Base-by-base conservation (phyloP, 1,139 yeast species). In the Zygotorulaspora mrakii region DNA sequence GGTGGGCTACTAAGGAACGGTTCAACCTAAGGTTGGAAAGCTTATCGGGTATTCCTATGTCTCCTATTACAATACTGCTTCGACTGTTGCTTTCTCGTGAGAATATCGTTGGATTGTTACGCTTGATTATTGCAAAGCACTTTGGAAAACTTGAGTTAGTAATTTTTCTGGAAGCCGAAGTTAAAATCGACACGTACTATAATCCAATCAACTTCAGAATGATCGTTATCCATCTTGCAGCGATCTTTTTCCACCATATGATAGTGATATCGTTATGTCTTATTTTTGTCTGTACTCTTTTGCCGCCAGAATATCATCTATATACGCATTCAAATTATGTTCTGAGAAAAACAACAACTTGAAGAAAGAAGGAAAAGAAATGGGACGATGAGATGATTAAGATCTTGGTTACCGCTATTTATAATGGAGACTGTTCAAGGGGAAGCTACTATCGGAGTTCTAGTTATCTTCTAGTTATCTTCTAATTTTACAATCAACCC, bases 401-500 rank as follows among this genome's bases (percentile, higher is more conserved):
- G n/a, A n/a, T n/a, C n/a, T n/a, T n/a, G n/a, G n/a, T n/a, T n/a
- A n/a, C n/a, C n/a, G n/a, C n/a, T n/a, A n/a, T n/a, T n/a, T n/a
- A n/a, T n/a, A n/a, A n/a, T n/a, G n/a, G n/a, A n/a, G n/a, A n/a
- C n/a, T n/a, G n/a, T n/a, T n/a, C n/a, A n/a, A n/a, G n/a, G n/a
- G n/a, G n/a, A n/a, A n/a, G n/a, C n/a, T n/a, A n/a, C n/a, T n/a
- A n/a, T n/a, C n/a, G n/a, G n/a, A n/a, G n/a, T n/a, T n/a, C n/a
- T n/a, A n/a, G n/a, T n/a, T n/a, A n/a, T n/a, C n/a, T 17, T 9
- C 21, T 33, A 31, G 8, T 11, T 26, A 14, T 39, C 42, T 31
- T 49, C 52, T 38, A 54, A 39, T 40, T 47, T 49, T 1, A 54
- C 43, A 2, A 58, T 48, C 29, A 49, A 31, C 2, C 60, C 61